Conservation (phyloP, 73 alveolate species). For the Paramecium bursaria region DNA sequence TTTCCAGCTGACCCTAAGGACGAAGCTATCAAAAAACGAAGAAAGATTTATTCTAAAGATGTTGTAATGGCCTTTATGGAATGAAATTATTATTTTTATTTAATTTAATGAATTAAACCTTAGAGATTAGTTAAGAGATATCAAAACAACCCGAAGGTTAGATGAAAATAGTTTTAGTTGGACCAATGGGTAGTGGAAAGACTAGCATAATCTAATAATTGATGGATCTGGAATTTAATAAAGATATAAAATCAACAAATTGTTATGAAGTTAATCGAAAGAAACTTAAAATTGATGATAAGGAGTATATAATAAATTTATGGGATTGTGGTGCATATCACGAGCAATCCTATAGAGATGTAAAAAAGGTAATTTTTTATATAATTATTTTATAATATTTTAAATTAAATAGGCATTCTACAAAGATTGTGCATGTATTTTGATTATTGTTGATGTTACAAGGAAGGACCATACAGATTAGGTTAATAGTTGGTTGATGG, state of each 20-base stretch:
- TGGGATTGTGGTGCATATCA: constrained; percentile 57
- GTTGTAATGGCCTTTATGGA: constrained; percentile 11
- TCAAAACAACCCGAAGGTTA: too few species aligned
- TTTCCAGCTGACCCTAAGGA: constrained; percentile 38
- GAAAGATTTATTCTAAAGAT: constrained; percentile 34
- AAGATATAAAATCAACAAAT: constrained; percentile 24
- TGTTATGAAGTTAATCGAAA: neutral
- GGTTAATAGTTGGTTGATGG: neutral
- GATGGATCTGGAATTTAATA: neutral
- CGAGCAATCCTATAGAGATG: constrained; percentile 11
- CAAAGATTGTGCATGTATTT: neutral
- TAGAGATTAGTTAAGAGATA: too few species aligned
- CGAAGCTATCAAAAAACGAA: neutral
- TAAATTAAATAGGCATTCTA: constrained; percentile 6
- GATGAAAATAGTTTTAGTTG: constrained; percentile 23
- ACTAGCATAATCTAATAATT: constrained; percentile 14
- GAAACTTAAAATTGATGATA: neutral
- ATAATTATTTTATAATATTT: too few species aligned
- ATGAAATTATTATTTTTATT: constrained; percentile 22
- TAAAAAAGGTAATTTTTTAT: constrained; percentile 30
- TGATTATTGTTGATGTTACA: neutral
- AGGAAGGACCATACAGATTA: neutral
- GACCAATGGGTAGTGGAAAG: neutral
- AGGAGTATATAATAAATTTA: constrained; percentile 5
- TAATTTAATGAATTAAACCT: too few species aligned